Conservation (phyloP, 208 protist species). For the Acanthamoeba royreba region DNA sequence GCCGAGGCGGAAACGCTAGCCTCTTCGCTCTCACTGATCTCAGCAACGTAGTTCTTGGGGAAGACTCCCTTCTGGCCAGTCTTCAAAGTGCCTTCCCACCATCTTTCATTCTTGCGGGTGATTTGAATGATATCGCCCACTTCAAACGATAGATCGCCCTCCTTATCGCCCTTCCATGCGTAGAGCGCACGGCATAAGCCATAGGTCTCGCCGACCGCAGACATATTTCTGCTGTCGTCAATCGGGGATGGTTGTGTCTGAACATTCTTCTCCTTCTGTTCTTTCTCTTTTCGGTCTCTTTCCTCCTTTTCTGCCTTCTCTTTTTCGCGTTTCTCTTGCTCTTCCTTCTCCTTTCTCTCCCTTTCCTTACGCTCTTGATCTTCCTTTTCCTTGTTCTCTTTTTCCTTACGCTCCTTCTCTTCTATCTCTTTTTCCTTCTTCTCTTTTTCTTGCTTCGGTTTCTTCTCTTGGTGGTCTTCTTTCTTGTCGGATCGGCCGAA, state of each 20-base stretch:
- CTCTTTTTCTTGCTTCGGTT: not conserved
- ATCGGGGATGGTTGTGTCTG: not conserved
- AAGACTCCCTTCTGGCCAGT: not conserved
- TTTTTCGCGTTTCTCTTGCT: not conserved
- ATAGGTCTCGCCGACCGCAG: not conserved
- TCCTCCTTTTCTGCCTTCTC: not conserved
- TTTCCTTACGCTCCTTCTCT: not conserved
- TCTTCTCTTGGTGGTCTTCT: not conserved
- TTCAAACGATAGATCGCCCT: slow-evolving; percentile 85
- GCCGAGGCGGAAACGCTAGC: not conserved
- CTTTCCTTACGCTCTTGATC: not conserved
- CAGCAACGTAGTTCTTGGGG: slow-evolving; percentile 13
- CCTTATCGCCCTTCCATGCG: slow-evolving; percentile 76
- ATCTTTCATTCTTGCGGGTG: slow-evolving; percentile 82
- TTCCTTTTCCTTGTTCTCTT: not conserved
- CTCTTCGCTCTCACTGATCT: not conserved
- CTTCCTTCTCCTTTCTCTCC: not conserved
- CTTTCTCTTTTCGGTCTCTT: not conserved
- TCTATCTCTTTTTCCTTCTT: not conserved
- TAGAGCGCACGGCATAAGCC: slow-evolving; percentile 68
- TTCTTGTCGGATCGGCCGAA: not conserved
- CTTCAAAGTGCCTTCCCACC: slow-evolving; percentile 83
- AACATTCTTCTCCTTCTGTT: not conserved
- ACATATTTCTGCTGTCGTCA: not conserved
- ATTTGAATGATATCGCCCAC: slow-evolving; percentile 84